phyloP scores from a whole-genome alignment of 2,329 filamentous ascomycete species.

The Chrysoporthe austroafricana region DNA sequence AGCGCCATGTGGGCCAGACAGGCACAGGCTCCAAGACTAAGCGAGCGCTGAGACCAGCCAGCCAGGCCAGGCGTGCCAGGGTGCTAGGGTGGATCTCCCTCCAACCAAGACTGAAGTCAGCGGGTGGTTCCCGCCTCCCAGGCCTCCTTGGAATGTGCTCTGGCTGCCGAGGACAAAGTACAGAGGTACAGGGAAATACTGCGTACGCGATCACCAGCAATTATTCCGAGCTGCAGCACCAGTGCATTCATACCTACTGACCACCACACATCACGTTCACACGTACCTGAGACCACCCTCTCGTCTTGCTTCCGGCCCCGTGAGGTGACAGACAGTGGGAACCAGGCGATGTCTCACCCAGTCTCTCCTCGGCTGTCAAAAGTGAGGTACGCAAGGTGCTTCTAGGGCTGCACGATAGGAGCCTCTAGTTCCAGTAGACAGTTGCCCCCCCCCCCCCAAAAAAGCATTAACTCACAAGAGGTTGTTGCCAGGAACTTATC shows the following conservation, averaged over 20 bases:
- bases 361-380: not conserved
- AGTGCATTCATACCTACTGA: not conserved
- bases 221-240: not conserved
- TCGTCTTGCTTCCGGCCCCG: not conserved
- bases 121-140: not conserved
- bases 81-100: not conserved
- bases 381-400: not conserved
- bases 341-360: not conserved
- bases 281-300: not conserved
- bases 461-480: not conserved
- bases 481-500: not conserved
- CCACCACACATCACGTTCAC: not conserved
- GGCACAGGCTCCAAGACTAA: not conserved
- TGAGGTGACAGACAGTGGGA: not conserved
- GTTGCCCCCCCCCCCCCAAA: not conserved
- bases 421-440: not conserved
- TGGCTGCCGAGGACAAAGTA: not conserved
- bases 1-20: conserved; percentile 10
- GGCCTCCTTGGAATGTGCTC: not conserved
- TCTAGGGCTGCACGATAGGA: not conserved
- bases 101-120: not conserved
- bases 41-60: conserved; percentile 1
- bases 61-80: not conserved
- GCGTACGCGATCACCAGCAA: not conserved
- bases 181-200: not conserved